Conservation (phyloP, 2,329 filamentous ascomycete genomes). For the Colletotrichum melonis region DNA sequence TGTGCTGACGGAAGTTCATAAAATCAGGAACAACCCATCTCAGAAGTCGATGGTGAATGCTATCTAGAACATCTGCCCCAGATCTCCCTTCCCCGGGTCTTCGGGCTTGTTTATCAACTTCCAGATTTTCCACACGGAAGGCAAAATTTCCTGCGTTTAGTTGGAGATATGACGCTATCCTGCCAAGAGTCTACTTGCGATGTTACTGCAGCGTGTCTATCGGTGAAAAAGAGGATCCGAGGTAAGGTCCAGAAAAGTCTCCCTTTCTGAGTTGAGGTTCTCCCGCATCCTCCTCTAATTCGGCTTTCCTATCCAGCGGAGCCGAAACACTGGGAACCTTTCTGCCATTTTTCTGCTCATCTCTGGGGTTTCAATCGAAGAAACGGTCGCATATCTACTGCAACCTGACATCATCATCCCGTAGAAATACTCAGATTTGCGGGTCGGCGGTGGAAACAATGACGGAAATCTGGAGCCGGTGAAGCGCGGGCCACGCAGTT, state of each 20-base stretch:
- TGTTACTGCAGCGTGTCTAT: background rate
- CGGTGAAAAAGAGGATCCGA: background rate
- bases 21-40: background rate
- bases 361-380: background rate
- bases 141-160: background rate
- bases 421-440: background rate
- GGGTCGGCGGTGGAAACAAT: slow-evolving; percentile 30
- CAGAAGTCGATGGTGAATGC: background rate
- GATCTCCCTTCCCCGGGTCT: background rate
- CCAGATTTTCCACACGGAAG: background rate
- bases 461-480: slow-evolving; percentile 28
- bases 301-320: background rate
- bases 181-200: slow-evolving; percentile 1
- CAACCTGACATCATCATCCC: slow-evolving; percentile 24
- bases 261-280: background rate
- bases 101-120: slow-evolving; percentile 4
- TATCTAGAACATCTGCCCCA: background rate
- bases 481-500: slow-evolving; percentile 6
- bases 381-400: slow-evolving; percentile 2
- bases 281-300: background rate
- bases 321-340: background rate
- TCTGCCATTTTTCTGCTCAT: background rate
- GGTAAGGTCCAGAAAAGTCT: background rate
- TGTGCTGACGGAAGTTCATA: background rate
- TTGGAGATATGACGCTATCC: slow-evolving; percentile 25